Percentiles rank a stretch among this genome's conserved stretches.
These are phyloP conservation scores for Panaeolus cyanescens DNA, from an alignment of 768 basidiomycete genomes.

Conservation along the genomic window DNA sequence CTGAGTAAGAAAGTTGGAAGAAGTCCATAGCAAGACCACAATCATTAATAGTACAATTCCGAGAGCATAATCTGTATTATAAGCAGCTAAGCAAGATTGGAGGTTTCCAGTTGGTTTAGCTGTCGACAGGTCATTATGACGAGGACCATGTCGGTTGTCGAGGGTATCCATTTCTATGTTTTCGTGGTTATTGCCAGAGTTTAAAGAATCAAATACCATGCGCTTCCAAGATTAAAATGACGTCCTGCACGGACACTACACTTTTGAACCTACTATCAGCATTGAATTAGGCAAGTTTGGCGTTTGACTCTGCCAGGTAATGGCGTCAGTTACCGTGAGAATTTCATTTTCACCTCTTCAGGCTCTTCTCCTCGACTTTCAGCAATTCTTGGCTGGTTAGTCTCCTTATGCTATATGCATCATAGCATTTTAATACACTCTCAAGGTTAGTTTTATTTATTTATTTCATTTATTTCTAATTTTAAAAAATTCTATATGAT, in stretches of 20 bases:
- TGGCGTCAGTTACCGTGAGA: not conserved
- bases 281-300: too few species aligned
- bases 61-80: slow-evolving; percentile 40
- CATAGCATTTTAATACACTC: slow-evolving; percentile 2
- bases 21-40: slow-evolving; percentile 88
- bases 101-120: not conserved
- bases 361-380: slow-evolving; percentile 5
- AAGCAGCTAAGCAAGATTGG: slow-evolving; percentile 7
- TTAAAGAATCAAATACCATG: not conserved
- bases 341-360: not conserved
- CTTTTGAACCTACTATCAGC: too few species aligned
- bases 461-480: not conserved
- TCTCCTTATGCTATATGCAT: slow-evolving; percentile 14
- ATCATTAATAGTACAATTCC: slow-evolving; percentile 72
- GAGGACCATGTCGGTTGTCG: not conserved
- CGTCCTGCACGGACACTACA: not conserved
- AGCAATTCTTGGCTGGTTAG: not conserved
- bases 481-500: not conserved
- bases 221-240: not conserved
- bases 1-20: slow-evolving; percentile 86
- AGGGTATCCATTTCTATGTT: not conserved
- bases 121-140: not conserved
- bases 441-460: slow-evolving; percentile 11
- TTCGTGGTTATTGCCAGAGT: not conserved
- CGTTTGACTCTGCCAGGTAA: too few species aligned